Evolutionary conservation across 495 filamentous ascomycete species (phyloP).

Genomic region (Astrocystis sublimbata): DNA sequence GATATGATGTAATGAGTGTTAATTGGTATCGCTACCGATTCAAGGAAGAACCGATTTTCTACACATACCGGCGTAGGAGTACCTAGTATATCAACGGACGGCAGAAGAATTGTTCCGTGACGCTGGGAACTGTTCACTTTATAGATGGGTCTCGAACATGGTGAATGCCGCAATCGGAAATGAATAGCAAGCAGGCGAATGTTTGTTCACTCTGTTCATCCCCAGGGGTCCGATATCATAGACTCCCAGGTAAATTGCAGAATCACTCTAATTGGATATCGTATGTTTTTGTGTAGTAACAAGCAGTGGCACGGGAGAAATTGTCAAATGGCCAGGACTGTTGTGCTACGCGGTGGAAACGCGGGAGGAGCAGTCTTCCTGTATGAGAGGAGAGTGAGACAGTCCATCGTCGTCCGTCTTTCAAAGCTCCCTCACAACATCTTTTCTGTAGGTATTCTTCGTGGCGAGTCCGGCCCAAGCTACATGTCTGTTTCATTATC

Average conservation of each 20-base stretch:
- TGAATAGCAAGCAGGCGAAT: not conserved
- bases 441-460: no score
- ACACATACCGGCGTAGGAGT: no score
- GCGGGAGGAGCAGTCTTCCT: not conserved
- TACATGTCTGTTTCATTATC: no score
- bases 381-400: not conserved
- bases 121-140: no score
- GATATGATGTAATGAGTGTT: no score
- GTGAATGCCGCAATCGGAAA: not conserved
- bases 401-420: not conserved
- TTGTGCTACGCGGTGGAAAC: not conserved
- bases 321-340: not conserved
- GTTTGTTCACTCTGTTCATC: not conserved
- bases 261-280: not conserved
- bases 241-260: not conserved
- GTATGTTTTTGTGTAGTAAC: not conserved
- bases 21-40: no score
- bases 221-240: no score
- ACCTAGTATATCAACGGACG: no score
- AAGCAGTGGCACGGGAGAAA: not conserved
- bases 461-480: not conserved
- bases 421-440: no score
- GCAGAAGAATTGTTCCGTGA: no score
- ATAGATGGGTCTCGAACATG: no score
- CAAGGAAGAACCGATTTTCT: no score